Base-by-base conservation (phyloP, 192 early-diverging fungal species). In the Podochytrium sp. region DNA sequence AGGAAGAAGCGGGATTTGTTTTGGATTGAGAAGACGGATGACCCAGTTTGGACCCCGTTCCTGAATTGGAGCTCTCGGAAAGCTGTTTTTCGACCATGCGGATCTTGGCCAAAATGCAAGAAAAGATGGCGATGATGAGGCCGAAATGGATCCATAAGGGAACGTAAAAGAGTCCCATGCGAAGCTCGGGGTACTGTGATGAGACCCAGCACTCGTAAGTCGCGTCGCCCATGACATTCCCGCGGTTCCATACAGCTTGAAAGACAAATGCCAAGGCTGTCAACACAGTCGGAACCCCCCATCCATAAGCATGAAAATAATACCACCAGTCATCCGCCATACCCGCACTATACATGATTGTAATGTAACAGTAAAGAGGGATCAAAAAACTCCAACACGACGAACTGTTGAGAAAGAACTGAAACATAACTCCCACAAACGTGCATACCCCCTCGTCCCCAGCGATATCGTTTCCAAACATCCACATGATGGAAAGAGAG, bases 151-250 rank as follows among this genome's bases (percentile, higher is more conserved):
- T 55, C 66, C 66, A 69, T n/a, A 69, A 52, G 16, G 32, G 49
- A 30, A 56, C 35, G 66, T 69, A 69, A 35, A 33, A 69, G 39
- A 56, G 47, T 7, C 23, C 25, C 7, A 69, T 20, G 2, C 66
- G 66, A 12, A 69, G 52, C 14, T 23, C 38, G 14, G 66, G 52
- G 0, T 69, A 69, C 14, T 29, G 14, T 1, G 43, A 14, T 12
- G 51, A 52, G 12, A 69, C 56, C 66, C 66, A 69, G 47, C 66
- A 69, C 10, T 69, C 66, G 47, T 35, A 69, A 52, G 35, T 69
- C 7, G 51, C 47, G 37, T 69, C 51, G 6, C 66, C 66, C 10
- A 66, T 29, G 7, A 69, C 32, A 38, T 52, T 7, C 6, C 33
- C 32, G 30, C 7, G 18, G 20, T 56, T 1, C 27, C 29, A 25